Conservation (phyloP, 305 asterid genomes). For the Solanum hybrid region DNA sequence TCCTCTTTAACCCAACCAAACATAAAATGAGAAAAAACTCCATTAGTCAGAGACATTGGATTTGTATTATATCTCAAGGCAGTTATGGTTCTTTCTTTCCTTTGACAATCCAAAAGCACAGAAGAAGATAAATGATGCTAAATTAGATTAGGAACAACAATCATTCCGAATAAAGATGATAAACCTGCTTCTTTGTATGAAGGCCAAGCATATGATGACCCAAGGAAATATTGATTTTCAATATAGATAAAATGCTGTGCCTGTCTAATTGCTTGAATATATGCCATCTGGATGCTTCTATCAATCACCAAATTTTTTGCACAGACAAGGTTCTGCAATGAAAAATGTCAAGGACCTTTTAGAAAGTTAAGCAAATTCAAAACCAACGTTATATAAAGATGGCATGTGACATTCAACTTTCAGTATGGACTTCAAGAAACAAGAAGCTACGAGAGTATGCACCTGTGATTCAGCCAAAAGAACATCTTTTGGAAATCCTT, state of each 20-base stretch:
- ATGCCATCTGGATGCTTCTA: slow-evolving; percentile 81
- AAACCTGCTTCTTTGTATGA: slow-evolving; percentile 66
- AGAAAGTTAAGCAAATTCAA: background rate
- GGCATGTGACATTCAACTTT: background rate
- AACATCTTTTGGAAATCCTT: slow-evolving; percentile 70
- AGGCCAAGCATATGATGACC: slow-evolving; percentile 96
- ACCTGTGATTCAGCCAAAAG: slow-evolving; percentile 55
- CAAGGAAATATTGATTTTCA: slow-evolving; percentile 90
- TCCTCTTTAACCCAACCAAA: background rate
- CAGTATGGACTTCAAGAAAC: background rate
- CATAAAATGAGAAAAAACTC: background rate
- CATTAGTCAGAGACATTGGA: background rate
- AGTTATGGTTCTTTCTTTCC: background rate
- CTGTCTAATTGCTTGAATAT: slow-evolving; percentile 83
- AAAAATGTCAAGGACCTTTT: background rate
- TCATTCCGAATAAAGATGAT: background rate
- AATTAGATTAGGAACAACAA: background rate
- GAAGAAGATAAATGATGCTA: background rate
- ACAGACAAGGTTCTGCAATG: slow-evolving; percentile 68
- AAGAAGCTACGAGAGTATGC: background rate
- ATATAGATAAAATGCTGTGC: slow-evolving; percentile 90
- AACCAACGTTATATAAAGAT: background rate
- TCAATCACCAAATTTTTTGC: slow-evolving; percentile 83
- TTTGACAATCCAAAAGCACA: background rate
- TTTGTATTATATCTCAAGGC: background rate